Evolutionary conservation across 331 rosid genomes (phyloP), one percentile per base, ranked within the genome.

Genomic region (Acacia concinna): DNA sequence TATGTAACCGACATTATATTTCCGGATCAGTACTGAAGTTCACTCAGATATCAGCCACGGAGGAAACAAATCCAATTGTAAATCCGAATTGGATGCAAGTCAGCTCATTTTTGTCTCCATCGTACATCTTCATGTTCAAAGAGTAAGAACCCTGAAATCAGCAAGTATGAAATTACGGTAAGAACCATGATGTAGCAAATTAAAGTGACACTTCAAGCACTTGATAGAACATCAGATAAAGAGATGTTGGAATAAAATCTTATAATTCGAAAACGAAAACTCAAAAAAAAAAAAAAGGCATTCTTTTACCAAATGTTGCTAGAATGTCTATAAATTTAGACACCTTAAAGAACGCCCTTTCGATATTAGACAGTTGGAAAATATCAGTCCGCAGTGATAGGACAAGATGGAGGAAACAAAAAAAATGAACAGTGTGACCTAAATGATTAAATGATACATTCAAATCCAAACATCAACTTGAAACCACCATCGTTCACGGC

Each of bases 1-100:
- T 59, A 72, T 40, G 60, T 66, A 83, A 68, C 43, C 57, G 44
- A 66, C 21, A 71, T 18, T 44, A 47, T 66, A 67, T 57, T 59
- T 70, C 67, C 62, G 17, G 13, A 71, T 65, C 62, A 52, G 64
- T 37, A 27, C 64, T 35, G 15, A 37, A 34, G 72, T 11, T 66
- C 73, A 56, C 84, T 86, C 84, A 93, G 62, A 68, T 89, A 73
- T 90, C 91, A 10, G 93, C 97, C 77, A 82, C 85, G 21, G 89
- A 76, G 15, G 93, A 83, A 32, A 81, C 87, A 80, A 90, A 76
- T 68, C 94, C 94, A 40, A 93, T 87, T 74, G 49, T 17, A 71
- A 93, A 93, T 68, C 85, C 88, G 21, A 93, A 93, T 31, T 77
- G 66, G 65, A 93, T 75, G 88, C 98, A 93, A 23, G 93, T 87